These are phyloP conservation scores for Talaromyces proteolyticus DNA, from an alignment of 495 filamentous ascomycete genomes.

Conservation along the genomic window DNA sequence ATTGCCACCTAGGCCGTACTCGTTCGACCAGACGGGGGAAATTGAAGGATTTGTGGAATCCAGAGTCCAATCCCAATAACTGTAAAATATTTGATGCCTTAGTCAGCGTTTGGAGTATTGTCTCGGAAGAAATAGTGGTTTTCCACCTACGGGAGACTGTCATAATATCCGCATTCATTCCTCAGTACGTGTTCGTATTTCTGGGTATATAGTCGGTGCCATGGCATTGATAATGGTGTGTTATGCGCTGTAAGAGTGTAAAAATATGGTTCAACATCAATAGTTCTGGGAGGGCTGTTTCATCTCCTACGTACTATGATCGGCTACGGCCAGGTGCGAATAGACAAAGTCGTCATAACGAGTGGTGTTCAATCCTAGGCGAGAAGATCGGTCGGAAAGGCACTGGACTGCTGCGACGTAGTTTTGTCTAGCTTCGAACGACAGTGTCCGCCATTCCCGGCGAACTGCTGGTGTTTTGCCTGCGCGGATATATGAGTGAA, in stretches of 20 bases:
- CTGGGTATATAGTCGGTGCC: constrained; percentile 42
- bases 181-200: constrained; percentile 36
- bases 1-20: not conserved
- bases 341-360: not conserved
- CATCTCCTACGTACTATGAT: not conserved
- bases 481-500: too few species aligned
- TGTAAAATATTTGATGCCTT: not conserved
- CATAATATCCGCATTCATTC: constrained; percentile 37
- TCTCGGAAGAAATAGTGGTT: not conserved
- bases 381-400: constrained; percentile 14
- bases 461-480: too few species aligned
- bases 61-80: constrained; percentile 3
- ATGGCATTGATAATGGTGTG: constrained; percentile 30
- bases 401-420: constrained; percentile 21
- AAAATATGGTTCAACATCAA: too few species aligned
- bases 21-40: not conserved
- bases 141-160: constrained; percentile 36
- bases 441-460: constrained; percentile 27
- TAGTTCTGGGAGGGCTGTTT: not conserved
- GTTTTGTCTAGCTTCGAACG: constrained; percentile 10
- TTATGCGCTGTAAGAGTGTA: too few species aligned
- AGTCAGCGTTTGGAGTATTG: too few species aligned
- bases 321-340: not conserved
- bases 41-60: not conserved
- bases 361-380: not conserved